A percentile compares a stretch with the other conserved stretches of the same genome.
phyloP scores from a whole-genome alignment of 2,329 filamentous ascomycete genomes.

The Verticillium nonalfalfae region DNA sequence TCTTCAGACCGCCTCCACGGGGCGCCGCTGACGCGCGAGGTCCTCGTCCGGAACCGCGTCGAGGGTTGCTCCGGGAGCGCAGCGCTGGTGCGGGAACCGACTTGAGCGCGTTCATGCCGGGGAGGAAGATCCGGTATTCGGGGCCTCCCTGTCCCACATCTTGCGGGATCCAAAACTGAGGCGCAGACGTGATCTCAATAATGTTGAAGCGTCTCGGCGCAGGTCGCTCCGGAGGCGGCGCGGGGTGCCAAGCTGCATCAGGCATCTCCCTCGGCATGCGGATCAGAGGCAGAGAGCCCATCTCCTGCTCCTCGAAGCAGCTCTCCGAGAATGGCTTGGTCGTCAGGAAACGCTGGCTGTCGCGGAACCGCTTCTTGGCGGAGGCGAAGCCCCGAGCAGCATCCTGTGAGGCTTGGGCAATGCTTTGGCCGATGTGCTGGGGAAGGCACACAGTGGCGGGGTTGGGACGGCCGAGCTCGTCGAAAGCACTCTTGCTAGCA shows the following conservation, averaged over 20 bases:
- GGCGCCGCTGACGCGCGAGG: slow-evolving; percentile 11
- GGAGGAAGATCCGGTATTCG: slow-evolving; percentile 28
- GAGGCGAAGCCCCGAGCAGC: neutral
- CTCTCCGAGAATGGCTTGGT: slow-evolving; percentile 70
- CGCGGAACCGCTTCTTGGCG: neutral
- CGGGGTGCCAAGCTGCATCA: slow-evolving; percentile 57
- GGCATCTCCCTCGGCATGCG: slow-evolving; percentile 59
- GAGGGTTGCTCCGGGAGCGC: slow-evolving; percentile 23
- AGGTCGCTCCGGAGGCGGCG: slow-evolving; percentile 44
- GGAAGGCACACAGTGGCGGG: slow-evolving; percentile 68
- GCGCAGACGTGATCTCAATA: slow-evolving; percentile 27
- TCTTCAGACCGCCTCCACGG: slow-evolving; percentile 12
- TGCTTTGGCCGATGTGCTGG: slow-evolving; percentile 3
- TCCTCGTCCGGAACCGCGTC: slow-evolving; percentile 16
- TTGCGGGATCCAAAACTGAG: slow-evolving; percentile 15
- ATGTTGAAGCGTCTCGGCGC: slow-evolving; percentile 46
- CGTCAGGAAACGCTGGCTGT: slow-evolving; percentile 24
- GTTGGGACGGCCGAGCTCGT: slow-evolving; percentile 41
- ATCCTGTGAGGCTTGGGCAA: neutral
- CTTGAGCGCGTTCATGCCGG: slow-evolving; percentile 31
- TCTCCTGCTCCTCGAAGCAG: slow-evolving; percentile 76
- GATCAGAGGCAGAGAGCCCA: slow-evolving; percentile 68
- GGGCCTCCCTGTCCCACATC: slow-evolving; percentile 7
- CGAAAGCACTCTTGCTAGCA: slow-evolving; percentile 60
- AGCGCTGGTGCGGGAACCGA: slow-evolving; percentile 29